phyloP scores from a whole-genome alignment of 495 filamentous ascomycete genomes.

The Penicillium arizonense region DNA sequence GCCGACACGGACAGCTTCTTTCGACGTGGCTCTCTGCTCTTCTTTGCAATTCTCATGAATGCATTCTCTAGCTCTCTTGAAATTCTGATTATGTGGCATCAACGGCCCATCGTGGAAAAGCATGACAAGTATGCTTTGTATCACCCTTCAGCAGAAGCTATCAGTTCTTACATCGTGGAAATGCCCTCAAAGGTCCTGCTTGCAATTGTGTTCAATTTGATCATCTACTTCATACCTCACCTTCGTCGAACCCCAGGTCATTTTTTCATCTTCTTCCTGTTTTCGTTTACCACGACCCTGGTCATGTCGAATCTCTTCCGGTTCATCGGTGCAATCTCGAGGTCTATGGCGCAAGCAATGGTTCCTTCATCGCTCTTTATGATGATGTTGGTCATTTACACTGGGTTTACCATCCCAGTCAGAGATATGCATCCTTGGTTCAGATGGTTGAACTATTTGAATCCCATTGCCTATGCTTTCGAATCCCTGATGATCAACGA shows the following conservation, averaged over 20 bases:
- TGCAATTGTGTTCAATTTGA: slow-evolving; percentile 61
- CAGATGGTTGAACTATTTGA: slow-evolving; percentile 83
- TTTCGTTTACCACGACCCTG: slow-evolving; percentile 63
- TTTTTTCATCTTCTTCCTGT: slow-evolving; percentile 68
- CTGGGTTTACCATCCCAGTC: slow-evolving; percentile 82
- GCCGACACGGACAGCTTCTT: slow-evolving; percentile 68
- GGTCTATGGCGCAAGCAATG: slow-evolving; percentile 80
- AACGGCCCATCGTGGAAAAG: slow-evolving; percentile 91
- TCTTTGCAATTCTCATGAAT: slow-evolving; percentile 84
- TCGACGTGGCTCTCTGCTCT: slow-evolving; percentile 75
- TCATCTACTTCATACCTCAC: slow-evolving; percentile 85
- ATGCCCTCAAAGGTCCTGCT: slow-evolving; percentile 62
- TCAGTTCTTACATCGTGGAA: slow-evolving; percentile 80
- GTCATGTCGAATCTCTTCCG: slow-evolving; percentile 78
- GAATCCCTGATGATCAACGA: slow-evolving; percentile 91
- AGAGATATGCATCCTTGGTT: slow-evolving; percentile 75
- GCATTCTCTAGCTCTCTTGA: slow-evolving; percentile 78
- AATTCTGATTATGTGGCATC: slow-evolving; percentile 76
- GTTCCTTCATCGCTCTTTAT: slow-evolving; percentile 81
- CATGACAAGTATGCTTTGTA: slow-evolving; percentile 89
- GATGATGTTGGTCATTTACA: slow-evolving; percentile 80
- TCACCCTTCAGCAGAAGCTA: slow-evolving; percentile 83
- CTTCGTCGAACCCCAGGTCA: slow-evolving; percentile 71
- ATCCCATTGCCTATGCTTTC: slow-evolving; percentile 84
- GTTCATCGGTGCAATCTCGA: slow-evolving; percentile 74